Conservation (phyloP, 139 green algal genomes). For the Ulvella scutata region DNA sequence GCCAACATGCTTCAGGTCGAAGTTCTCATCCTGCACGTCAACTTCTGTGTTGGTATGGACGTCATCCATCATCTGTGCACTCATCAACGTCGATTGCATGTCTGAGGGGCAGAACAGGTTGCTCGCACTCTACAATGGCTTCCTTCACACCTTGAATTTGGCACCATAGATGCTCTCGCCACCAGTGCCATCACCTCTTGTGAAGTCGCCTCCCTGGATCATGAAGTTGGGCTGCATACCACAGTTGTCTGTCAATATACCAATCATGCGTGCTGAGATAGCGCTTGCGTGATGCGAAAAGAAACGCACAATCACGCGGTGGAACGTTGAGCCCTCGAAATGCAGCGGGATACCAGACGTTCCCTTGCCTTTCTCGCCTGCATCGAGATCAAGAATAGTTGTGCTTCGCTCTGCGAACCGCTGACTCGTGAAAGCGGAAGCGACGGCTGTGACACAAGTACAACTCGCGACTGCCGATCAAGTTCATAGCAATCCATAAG, state of each 20-base stretch:
- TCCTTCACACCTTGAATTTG: slow-evolving; percentile 42
- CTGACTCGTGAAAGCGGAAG: too few relatives aligned
- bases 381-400: background rate
- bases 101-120: background rate
- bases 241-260: background rate
- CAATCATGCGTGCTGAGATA: slow-evolving; percentile 5
- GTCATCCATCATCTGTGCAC: background rate
- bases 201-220: slow-evolving; percentile 73
- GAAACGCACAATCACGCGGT: slow-evolving; percentile 26
- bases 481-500: too few relatives aligned
- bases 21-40: slow-evolving; percentile 62
- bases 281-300: background rate
- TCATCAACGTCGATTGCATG: background rate
- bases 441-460: too few relatives aligned
- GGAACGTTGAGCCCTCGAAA: slow-evolving; percentile 67
- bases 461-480: too few relatives aligned
- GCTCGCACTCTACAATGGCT: too few relatives aligned
- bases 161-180: slow-evolving; percentile 81
- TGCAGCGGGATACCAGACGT: slow-evolving; percentile 63
- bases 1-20: slow-evolving; percentile 60
- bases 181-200: slow-evolving; percentile 55
- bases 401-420: too few relatives aligned
- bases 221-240: slow-evolving; percentile 79
- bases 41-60: background rate
- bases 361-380: slow-evolving; percentile 55